Conservation (phyloP, 2,329 filamentous ascomycete genomes). For the Aspergillus novoparasiticus region DNA sequence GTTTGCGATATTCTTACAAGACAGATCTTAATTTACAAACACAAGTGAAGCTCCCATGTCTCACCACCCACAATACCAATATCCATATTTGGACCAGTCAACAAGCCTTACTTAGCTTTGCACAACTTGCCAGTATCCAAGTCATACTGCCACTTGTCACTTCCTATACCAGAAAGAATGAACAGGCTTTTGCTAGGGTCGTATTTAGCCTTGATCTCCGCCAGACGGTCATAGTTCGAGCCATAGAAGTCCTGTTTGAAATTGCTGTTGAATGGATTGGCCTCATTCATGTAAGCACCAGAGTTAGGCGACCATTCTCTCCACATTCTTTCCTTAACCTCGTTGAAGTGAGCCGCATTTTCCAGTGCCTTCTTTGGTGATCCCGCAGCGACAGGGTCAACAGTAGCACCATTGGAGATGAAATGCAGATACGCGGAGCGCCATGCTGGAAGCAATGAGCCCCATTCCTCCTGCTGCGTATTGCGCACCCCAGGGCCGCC, state of each 20-base stretch:
- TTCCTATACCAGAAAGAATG: conserved; percentile 20
- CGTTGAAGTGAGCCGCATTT: conserved; percentile 11
- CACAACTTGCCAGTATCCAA: conserved; percentile 21
- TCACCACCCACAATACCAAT: background rate
- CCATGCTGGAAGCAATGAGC: conserved; percentile 29
- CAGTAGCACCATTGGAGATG: conserved; percentile 28
- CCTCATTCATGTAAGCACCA: conserved; percentile 32
- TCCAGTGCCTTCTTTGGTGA: background rate
- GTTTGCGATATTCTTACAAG: fast-evolving
- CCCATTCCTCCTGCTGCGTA: background rate
- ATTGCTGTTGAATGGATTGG: conserved; percentile 15
- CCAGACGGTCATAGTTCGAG: conserved; percentile 28
- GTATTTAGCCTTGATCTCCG: conserved; percentile 30
- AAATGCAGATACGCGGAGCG: conserved; percentile 35
- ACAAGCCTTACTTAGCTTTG: background rate
- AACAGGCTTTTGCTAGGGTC: conserved; percentile 27
- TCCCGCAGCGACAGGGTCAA: conserved; percentile 4
- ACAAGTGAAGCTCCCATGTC: background rate
- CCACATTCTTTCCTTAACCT: conserved; percentile 24
- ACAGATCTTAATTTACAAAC: background rate
- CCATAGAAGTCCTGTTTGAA: conserved; percentile 31
- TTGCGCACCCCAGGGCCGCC: conserved; percentile 1
- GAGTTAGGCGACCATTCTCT: conserved; percentile 27
- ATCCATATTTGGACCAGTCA: background rate
- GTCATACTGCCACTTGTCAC: conserved; percentile 26